These are phyloP conservation scores for Blastobotrys elegans DNA, from an alignment of 1,139 yeast genomes.

Conservation along the genomic window DNA sequence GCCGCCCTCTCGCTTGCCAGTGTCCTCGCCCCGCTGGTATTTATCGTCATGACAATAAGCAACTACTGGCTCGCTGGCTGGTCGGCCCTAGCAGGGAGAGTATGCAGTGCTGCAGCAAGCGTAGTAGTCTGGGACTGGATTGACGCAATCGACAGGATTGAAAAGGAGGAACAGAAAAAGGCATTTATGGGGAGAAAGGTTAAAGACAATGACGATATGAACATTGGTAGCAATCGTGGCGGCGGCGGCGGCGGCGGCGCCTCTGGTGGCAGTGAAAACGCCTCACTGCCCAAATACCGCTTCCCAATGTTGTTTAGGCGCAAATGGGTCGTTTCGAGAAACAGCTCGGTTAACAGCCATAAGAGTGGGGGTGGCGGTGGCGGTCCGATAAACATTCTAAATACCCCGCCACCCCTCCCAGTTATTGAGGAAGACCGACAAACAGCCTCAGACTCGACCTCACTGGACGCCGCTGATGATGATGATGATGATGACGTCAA, in stretches of 20 bases:
- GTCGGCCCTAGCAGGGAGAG: constrained; percentile 70
- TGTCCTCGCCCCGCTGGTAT: constrained; percentile 63
- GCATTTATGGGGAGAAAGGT: constrained; percentile 79
- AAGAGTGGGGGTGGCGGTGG: background rate
- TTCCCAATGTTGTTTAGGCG: background rate
- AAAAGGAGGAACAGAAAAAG: constrained; percentile 63
- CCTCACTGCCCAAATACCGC: background rate
- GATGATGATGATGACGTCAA: background rate
- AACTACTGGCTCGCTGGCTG: constrained; percentile 69
- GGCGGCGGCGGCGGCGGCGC: too few relatives aligned
- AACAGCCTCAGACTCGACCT: background rate
- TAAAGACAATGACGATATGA: background rate
- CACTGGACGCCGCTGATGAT: background rate
- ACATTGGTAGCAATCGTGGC: background rate
- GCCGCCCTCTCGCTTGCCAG: constrained; percentile 55
- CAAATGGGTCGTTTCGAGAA: constrained; percentile 1
- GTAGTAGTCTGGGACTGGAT: constrained; percentile 93
- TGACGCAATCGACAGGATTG: constrained; percentile 58
- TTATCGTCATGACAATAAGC: constrained; percentile 72
- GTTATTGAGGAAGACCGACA: background rate
- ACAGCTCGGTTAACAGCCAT: background rate
- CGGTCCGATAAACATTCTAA: background rate
- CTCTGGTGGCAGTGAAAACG: background rate
- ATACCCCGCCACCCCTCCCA: background rate
- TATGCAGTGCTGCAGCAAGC: constrained; percentile 38